A percentile compares a stretch with the other conserved stretches of the same genome.
These are phyloP conservation scores for Talaromyces liani DNA, from an alignment of 495 filamentous ascomycete genomes.

Conservation along the genomic window DNA sequence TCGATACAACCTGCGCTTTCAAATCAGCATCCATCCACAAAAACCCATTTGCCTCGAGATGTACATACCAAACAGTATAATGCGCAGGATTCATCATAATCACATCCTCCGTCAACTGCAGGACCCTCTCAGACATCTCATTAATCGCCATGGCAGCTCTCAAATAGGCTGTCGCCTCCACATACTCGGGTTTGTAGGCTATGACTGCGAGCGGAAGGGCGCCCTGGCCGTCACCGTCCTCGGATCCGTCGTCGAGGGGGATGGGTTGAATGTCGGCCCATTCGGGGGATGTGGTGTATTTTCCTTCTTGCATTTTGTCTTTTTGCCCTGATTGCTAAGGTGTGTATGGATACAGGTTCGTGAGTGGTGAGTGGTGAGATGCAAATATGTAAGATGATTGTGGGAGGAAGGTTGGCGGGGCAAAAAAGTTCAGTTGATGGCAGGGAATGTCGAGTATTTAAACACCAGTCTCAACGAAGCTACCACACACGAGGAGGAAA, in stretches of 20 bases:
- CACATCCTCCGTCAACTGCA: slow-evolving; percentile 80
- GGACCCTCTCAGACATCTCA: slow-evolving; percentile 70
- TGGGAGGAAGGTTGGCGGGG: slow-evolving; percentile 25
- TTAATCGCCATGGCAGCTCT: slow-evolving; percentile 86
- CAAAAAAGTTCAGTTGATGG: slow-evolving; percentile 26
- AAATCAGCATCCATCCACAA: neutral
- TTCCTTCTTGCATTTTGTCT: slow-evolving; percentile 17
- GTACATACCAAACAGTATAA: slow-evolving; percentile 86
- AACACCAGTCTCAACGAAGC: neutral
- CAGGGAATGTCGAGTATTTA: neutral
- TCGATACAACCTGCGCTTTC: slow-evolving; percentile 77
- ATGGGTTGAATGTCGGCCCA: slow-evolving; percentile 85
- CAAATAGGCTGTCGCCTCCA: slow-evolving; percentile 82
- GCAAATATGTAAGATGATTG: neutral
- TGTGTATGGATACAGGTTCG: neutral
- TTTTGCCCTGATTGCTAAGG: neutral
- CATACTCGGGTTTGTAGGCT: slow-evolving; percentile 77
- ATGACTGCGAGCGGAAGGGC: slow-evolving; percentile 76
- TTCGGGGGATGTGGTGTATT: slow-evolving; percentile 60
- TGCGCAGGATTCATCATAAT: slow-evolving; percentile 92
- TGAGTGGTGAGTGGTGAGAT: neutral
- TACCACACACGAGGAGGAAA: neutral
- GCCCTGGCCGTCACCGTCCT: slow-evolving; percentile 30
- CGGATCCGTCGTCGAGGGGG: slow-evolving; percentile 67
- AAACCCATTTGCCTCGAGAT: too few species aligned